Base-by-base conservation (phyloP, 768 basidiomycete species). In the Mycena latifolia region DNA sequence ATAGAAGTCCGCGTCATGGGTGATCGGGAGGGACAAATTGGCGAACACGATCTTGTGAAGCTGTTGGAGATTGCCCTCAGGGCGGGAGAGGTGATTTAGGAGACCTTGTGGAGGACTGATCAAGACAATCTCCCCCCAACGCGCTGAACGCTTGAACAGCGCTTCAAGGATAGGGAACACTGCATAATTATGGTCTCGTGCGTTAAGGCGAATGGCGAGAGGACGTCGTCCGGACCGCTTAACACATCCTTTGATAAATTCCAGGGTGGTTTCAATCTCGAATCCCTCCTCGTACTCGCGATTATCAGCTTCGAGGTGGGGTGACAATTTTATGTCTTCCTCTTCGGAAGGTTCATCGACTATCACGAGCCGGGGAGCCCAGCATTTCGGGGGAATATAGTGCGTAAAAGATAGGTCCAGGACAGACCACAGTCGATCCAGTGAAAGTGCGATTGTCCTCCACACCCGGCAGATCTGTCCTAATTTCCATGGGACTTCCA, bases 391-490 rank as follows among this genome's bases (percentile, higher is more conserved):
- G 25, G 18, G n/a, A n/a, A n/a, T n/a, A n/a, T 20, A 7, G 52
- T 12, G 50, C 31, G 15, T 22, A 22, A 22, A 9, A 1, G 7
- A 6, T 12, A 63, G 24, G 29, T 63, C 54, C 18, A 63, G 22
- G 15, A 63, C 55, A 45, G 28, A 15, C 64, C 63, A 64, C 55
- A 64, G 14, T 20, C 37, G 47, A 22, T 48, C 50, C 10, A 64
- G 48, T 0, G 63, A 64, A 5, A 64, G 55, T 15, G 63, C 33
- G 18, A 64, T 12, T n/a, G 41, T n/a, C 22, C 63, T 51, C 63
- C 63, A 64, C 5, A 25, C 8, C 15, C 50, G 35, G 29, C 63
- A 64, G 12, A 64, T 64, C 3, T 65, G 63, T 6, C 41, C 63
- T 24, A 65, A 41, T 22, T 22, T 53, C 63, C 63, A 59, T 3